These are phyloP conservation scores for Haplosporangium sp. DNA, from an alignment of 371 early-diverging fungal species.

Conservation along the genomic window DNA sequence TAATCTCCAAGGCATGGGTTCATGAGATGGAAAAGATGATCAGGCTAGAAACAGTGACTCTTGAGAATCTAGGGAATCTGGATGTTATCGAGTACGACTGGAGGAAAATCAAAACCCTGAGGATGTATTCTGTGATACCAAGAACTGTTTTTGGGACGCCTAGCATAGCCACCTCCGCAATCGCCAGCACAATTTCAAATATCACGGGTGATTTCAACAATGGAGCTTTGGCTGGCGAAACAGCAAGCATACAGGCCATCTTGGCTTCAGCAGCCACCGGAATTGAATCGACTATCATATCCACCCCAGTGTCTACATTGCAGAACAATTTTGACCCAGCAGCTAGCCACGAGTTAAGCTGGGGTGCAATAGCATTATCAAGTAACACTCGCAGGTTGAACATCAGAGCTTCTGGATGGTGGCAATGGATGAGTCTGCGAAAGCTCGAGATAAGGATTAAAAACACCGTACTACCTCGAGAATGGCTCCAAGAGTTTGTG, in stretches of 20 bases:
- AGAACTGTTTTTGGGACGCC: slow-evolving; percentile 15
- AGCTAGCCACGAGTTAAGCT: background rate
- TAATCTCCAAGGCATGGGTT: slow-evolving; percentile 22
- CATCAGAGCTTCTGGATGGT: slow-evolving; percentile 22
- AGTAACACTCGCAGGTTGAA: background rate
- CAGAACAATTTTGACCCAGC: background rate
- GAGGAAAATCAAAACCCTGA: slow-evolving; percentile 21
- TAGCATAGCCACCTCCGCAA: background rate
- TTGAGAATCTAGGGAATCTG: slow-evolving; percentile 21
- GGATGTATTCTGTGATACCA: slow-evolving; percentile 24
- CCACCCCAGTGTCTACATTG: background rate
- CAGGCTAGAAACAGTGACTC: slow-evolving; percentile 22
- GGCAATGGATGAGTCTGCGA: slow-evolving; percentile 29
- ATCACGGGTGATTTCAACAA: background rate
- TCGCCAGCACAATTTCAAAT: background rate
- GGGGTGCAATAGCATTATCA: background rate
- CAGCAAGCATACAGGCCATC: background rate
- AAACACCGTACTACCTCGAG: slow-evolving; percentile 17
- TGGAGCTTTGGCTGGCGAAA: background rate
- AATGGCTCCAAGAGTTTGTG: slow-evolving; percentile 36
- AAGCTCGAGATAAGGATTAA: slow-evolving; percentile 26
- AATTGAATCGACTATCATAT: background rate
- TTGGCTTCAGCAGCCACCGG: background rate
- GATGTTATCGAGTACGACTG: slow-evolving; percentile 33
- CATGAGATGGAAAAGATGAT: slow-evolving; percentile 38